These are phyloP conservation scores for Lasiodiplodia citricola DNA, from an alignment of 2,329 filamentous ascomycete genomes.

Conservation along the genomic window DNA sequence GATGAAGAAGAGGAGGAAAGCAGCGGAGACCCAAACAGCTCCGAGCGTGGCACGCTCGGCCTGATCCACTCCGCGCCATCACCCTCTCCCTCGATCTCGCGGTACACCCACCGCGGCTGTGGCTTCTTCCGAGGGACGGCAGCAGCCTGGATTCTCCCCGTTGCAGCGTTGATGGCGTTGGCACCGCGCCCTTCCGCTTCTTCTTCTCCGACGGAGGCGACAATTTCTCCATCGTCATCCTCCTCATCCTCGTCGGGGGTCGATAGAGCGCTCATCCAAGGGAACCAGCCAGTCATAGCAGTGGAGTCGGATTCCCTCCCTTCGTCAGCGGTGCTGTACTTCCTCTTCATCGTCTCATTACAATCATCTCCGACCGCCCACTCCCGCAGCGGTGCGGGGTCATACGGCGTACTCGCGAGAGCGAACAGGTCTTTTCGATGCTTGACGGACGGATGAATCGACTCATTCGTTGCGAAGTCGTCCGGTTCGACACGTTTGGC, in stretches of 20 bases:
- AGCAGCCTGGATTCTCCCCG: neutral
- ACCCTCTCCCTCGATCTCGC: neutral
- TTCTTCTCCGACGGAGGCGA: neutral
- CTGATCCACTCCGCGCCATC: slow-evolving; percentile 17
- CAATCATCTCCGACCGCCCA: neutral
- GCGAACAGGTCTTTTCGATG: slow-evolving; percentile 14
- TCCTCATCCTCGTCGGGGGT: neutral
- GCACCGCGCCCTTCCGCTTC: neutral
- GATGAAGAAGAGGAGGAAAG: neutral
- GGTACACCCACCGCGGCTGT: neutral
- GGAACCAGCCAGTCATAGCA: neutral
- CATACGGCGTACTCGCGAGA: neutral
- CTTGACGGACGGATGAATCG: slow-evolving; percentile 18
- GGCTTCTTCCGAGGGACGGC: neutral
- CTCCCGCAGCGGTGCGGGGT: neutral
- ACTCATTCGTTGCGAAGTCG: slow-evolving; percentile 21
- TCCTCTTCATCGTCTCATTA: neutral
- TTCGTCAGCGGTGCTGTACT: neutral
- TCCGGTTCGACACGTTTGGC: neutral
- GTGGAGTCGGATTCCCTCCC: neutral
- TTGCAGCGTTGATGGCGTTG: slow-evolving; percentile 2
- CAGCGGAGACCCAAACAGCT: neutral
- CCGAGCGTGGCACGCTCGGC: slow-evolving; percentile 2
- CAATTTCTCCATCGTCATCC: neutral
- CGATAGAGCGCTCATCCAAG: neutral